Evolutionary conservation across 192 early-diverging fungal genomes (phyloP), one percentile per base, ranked within the genome.

Genomic region (Dissophora globulifera): DNA sequence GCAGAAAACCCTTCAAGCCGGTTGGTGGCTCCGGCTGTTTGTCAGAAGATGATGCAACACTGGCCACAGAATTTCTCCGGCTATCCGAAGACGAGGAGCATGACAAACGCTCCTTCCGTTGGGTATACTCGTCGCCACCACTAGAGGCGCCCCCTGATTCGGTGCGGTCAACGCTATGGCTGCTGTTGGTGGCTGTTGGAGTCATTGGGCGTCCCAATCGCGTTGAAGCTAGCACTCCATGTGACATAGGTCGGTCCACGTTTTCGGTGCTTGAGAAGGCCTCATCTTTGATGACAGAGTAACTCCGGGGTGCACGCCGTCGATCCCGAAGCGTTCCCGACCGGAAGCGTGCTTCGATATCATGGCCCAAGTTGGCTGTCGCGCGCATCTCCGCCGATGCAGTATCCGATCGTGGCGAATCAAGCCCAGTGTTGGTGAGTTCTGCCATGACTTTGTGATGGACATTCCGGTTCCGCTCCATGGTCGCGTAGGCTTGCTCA

Each of bases 401-500:
- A n/a, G 29, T 30, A n/a, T 63, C 62, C 0, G 41, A 0, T n/a
- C 46, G 62, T 6, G 52, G 52, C 1, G 62, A 30, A 19, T 41
- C 56, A 0, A 59, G 25, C 11, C 41, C 57, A 15, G 30, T 49
- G 33, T 20, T 32, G 19, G 15, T 16, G 17, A 45, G 22, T 9
- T 2, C 61, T 32, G 33, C 29, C 16, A 60, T 45, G 15, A 69
- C 29, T 11, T 61, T 31, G 15, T 51, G 58, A 20, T 61, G 58
- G 9, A 50, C 29, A 16, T 5, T 46, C 67, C 67, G 61, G 27
- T 69, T 69, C 25, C 58, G 50, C 25, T 69, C 67, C 49, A 69
- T 69, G 11, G 85, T 82, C 6, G 50, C 42, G 50, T 61, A 85
- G 11, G 82, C 84, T n/a, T 62, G 50, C 42, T 85, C 84, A 10